Conservation (phyloP, 1,284 basidiomycete species). For the Ganoderma multipileum region DNA sequence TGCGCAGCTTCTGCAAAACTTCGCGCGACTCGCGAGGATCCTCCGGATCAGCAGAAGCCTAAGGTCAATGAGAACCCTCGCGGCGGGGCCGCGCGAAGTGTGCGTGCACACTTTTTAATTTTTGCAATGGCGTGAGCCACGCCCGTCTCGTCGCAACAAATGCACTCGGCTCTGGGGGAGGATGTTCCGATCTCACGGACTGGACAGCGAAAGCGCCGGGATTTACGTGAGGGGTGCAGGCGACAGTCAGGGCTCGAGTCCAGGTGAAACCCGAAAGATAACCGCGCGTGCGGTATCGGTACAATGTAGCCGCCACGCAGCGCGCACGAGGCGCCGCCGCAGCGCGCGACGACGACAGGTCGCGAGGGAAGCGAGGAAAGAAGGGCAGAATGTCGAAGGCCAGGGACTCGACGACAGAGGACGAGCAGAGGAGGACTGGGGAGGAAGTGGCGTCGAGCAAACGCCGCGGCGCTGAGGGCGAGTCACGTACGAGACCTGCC, state of each 20-base stretch:
- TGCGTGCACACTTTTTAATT: neutral
- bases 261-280: constrained; percentile 7
- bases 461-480: neutral
- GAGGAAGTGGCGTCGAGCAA: neutral
- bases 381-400: neutral
- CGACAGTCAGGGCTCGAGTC: neutral
- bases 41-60: neutral
- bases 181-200: neutral
- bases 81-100: neutral
- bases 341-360: neutral
- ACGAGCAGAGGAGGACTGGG: neutral
- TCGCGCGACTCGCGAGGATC: neutral
- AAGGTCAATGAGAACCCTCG: neutral
- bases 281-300: constrained; percentile 1
- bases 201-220: neutral
- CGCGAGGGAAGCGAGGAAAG: neutral
- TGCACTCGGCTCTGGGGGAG: neutral
- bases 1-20: neutral
- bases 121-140: neutral
- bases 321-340: neutral
- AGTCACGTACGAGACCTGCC: constrained; percentile 17
- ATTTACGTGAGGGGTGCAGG: neutral
- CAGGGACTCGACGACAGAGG: neutral
- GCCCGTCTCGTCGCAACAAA: constrained; percentile 2
- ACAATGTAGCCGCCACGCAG: constrained; percentile 2